Evolutionary conservation across 805 yeast species (phyloP), one percentile per base, ranked within the genome.

Genomic region (Ogataea siamensis): DNA sequence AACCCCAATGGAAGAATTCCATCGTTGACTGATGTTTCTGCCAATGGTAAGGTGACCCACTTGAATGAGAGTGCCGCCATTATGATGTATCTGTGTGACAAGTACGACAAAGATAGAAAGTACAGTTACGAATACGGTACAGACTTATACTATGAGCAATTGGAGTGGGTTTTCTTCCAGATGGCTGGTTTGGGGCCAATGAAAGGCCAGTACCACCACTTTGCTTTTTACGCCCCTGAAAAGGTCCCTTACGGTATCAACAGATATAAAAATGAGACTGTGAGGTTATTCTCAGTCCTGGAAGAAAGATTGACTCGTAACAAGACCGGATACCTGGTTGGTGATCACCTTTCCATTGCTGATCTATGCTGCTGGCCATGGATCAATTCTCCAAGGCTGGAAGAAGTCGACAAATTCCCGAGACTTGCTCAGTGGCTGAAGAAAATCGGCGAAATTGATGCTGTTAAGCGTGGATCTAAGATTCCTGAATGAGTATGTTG

Each of bases 1-100:
- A 77, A 79, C 55, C 79, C 81, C 13, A 78, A 80, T 49, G 85
- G 87, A 5, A 64, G 78, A 49, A 73, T 81, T 34, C 87, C 87
- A 18, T 68, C 78, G 0, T 56, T 81, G 23, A 62, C 64, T 1
- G 69, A 67, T 43, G 64, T 49, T 14, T 53, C 57, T 26, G 51
- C 55, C 23, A 63, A 69, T 5, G 80, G 78, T 4, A 57, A 70
- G 27, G 55, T 55, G 6, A 64, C 66, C 20, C 61, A 72, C 15
- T 53, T 81, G 18, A 69, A 71, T 47, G 86, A 80, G 59, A 68
- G 80, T 22, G 85, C 74, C 21, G 83, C 86, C 2, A 79, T 80
- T 44, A 55, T 81, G 57, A 60, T 66, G 41, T 81, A 78, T 54
- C 56, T 80, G 26, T 76, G 74, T 38, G 83, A 78, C 46, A 75